Base-by-base conservation (phyloP, 1,284 basidiomycete genomes). In the Leccinum variabile region DNA sequence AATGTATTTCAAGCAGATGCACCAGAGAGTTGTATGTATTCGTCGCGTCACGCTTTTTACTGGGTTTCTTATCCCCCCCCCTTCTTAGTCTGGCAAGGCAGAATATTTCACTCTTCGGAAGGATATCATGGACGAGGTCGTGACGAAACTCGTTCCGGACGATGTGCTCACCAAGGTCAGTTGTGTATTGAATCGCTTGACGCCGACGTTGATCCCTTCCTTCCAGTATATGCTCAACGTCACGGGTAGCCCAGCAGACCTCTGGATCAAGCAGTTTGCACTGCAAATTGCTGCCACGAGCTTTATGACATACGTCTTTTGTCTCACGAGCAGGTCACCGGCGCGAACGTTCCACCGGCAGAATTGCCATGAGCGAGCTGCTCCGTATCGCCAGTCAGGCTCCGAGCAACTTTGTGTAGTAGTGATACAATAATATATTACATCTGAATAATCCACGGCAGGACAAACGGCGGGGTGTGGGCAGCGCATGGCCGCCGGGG, bases 201-300 rank as follows among this genome's bases (percentile, higher is more conserved):
- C 46, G 63, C 39, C 3, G 18, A 65, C 16, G 60, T 50, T 67
- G 33, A 60, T 22, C 55, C 46, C n/a, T 13, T 46, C 11, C 18
- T 46, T 46, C 5, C 71, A 97, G 92, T 99, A 95, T 75, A 93
- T 99, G 89, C 83, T 89, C 53, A 86, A 86, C 56, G 91, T 90
- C 28, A 97, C 98, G 93, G 80, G 84, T 32, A 85, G 85, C 5
- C 89, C 97, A 1, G 87, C 87, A 63, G 95, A 97, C 69, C 82
- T 99, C 5, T 99, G 97, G 96, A 85, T 94, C 66, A 99, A 98
- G 80, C 95, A 98, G 76, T 98, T 99, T 76, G 91, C 96, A 10
- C 78, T 92, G 53, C 96, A 99, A 74, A 83, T 94, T 52, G 94
- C 97, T 0, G 84, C 93, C 0, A 88, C 87, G 49, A 92, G 92